phyloP scores from a whole-genome alignment of 164 flowering plant genomes.

The Magnolia kwangsiensis region DNA sequence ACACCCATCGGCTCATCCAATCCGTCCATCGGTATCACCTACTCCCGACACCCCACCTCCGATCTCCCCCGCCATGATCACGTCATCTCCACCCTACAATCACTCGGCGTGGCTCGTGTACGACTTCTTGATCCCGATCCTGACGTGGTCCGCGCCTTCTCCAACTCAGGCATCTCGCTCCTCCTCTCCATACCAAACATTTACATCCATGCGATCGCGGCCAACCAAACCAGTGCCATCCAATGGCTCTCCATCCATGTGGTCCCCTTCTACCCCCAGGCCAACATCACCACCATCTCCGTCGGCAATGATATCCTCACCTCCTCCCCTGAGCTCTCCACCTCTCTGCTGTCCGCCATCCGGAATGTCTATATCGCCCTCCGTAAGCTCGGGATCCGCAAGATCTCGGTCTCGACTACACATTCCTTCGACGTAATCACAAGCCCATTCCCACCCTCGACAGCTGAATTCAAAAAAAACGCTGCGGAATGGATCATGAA shows the following conservation, averaged over 20 bases:
- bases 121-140: conserved; percentile 52
- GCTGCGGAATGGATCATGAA: conserved; percentile 24
- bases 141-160: conserved; percentile 46
- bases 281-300: conserved; percentile 58
- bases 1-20: neutral
- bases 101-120: conserved; percentile 33
- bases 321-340: conserved; percentile 25
- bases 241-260: conserved; percentile 58
- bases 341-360: conserved; percentile 54
- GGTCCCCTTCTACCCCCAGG: conserved; percentile 68
- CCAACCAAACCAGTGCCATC: conserved; percentile 57
- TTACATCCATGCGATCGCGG: conserved; percentile 47
- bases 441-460: conserved; percentile 67
- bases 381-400: conserved; percentile 47
- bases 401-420: conserved; percentile 65
- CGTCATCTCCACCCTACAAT: conserved; percentile 24
- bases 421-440: conserved; percentile 59
- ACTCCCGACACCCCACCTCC: neutral
- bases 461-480: conserved; percentile 57
- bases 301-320: conserved; percentile 48
- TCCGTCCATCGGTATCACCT: neutral
- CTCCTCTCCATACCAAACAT: conserved; percentile 62
- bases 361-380: conserved; percentile 47
- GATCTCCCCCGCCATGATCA: neutral
- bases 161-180: conserved; percentile 59